Evolutionary conservation across 352 stramenopile species (phyloP).

Genomic region (Pythium grandisporangium): DNA sequence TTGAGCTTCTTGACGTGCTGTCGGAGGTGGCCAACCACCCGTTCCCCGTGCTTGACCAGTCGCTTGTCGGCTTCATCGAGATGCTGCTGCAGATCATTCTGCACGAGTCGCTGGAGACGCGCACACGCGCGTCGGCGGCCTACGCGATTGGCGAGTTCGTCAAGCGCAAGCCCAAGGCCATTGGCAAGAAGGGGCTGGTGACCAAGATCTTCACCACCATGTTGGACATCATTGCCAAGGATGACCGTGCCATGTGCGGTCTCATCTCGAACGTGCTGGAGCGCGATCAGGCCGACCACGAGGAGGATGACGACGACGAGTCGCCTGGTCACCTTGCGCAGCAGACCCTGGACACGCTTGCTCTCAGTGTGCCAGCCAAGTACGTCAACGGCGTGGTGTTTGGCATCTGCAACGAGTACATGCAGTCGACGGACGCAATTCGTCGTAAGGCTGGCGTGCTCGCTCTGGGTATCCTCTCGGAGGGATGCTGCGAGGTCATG

Average conservation of each 20-base stretch:
- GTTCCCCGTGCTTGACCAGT: constrained; percentile 78
- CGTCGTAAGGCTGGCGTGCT: constrained; percentile 95
- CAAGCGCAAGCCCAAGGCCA: constrained; percentile 86
- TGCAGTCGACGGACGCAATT: constrained; percentile 82
- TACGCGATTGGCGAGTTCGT: constrained; percentile 82
- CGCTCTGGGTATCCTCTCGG: constrained; percentile 95
- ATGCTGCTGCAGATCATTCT: constrained; percentile 77
- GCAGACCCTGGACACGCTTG: constrained; percentile 79
- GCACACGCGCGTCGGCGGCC: constrained; percentile 69
- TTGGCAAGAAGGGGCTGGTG: constrained; percentile 79
- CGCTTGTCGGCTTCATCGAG: constrained; percentile 74
- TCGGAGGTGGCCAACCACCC: constrained; percentile 79
- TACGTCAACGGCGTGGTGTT: constrained; percentile 77
- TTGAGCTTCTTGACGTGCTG: constrained; percentile 83
- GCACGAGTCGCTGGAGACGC: constrained; percentile 64
- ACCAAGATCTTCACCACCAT: constrained; percentile 82
- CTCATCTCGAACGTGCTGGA: constrained; percentile 78
- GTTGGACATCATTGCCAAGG: constrained; percentile 71
- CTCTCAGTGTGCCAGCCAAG: constrained; percentile 72
- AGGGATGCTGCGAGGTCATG: constrained; percentile 94
- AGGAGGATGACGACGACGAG: constrained; percentile 71
- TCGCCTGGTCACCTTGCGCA: constrained; percentile 73
- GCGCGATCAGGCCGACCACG: constrained; percentile 39
- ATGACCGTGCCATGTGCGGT: constrained; percentile 73
- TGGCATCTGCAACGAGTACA: constrained; percentile 80